These are phyloP conservation scores for Apophysomyces ossiformis DNA, from an alignment of 371 early-diverging fungal species.

Conservation along the genomic window DNA sequence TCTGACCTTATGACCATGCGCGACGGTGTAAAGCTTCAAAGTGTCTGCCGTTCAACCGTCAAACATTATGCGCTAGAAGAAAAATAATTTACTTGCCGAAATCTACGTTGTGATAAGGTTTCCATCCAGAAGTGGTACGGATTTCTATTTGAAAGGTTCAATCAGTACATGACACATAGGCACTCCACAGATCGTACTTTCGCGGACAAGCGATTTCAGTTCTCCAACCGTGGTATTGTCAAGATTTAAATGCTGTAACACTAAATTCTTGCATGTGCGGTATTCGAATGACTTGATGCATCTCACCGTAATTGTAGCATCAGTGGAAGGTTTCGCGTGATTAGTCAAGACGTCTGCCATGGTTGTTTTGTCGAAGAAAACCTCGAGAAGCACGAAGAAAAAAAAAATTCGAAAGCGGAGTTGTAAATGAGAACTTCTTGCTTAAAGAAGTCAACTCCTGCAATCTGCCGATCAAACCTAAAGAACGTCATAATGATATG, in stretches of 20 bases:
- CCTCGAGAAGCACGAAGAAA: background rate
- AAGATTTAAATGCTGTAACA: slow-evolving; percentile 75
- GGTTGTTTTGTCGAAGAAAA: background rate
- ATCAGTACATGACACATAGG: background rate
- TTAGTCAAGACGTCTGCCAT: slow-evolving; percentile 45
- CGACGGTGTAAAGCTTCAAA: slow-evolving; percentile 85
- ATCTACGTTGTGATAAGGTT: slow-evolving; percentile 69
- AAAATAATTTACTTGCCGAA: slow-evolving; percentile 53
- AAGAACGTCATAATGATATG: too few relatives aligned
- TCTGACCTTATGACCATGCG: slow-evolving; percentile 82
- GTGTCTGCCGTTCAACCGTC: slow-evolving; percentile 61
- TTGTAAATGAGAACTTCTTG: too few relatives aligned
- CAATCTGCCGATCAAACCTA: too few relatives aligned
- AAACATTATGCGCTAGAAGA: slow-evolving; percentile 2
- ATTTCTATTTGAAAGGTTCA: slow-evolving; percentile 50
- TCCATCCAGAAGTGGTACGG: slow-evolving; percentile 68
- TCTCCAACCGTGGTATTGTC: slow-evolving; percentile 71
- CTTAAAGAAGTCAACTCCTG: too few relatives aligned
- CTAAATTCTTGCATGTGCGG: slow-evolving; percentile 82
- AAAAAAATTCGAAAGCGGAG: background rate
- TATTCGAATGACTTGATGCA: slow-evolving; percentile 91
- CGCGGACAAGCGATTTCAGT: slow-evolving; percentile 64
- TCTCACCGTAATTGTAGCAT: slow-evolving; percentile 80
- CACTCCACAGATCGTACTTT: slow-evolving; percentile 57
- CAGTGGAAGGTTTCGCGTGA: slow-evolving; percentile 56